Evolutionary conservation across 331 rosid species (phyloP), one percentile per base, ranked within the genome.

Genomic region (Spiraea crenata): DNA sequence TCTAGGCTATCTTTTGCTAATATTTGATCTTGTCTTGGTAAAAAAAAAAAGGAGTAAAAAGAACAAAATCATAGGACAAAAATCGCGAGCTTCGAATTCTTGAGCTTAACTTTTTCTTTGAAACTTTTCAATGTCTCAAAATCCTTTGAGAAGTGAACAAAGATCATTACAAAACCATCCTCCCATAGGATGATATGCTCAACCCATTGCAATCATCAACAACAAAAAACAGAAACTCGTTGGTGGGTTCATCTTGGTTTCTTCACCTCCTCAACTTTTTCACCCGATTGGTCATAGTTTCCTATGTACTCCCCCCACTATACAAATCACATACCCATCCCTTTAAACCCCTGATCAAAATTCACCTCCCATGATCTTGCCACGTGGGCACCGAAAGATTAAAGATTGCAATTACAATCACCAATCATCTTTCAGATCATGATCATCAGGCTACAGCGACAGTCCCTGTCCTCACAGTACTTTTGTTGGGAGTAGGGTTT

Each of bases 391-490:
- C 66, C 6, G 66, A 44, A 37, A 45, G 6, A n/a, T 15, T 10
- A 20, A 63, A 19, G 39, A 44, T 63, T 5, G 4, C 19, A 47
- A 57, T 2, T 20, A 57, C 19, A 57, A 57, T 31, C 61, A 31
- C 46, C 20, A 15, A 16, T 9, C 8, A 57, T 5, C 10, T 37
- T 3, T 16, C 3, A 56, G 10, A 37, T 54, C 70, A 38, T 47
- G 3, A 41, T 20, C 16, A 51, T 78, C 77, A 93, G 75, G 95
- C 90, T 35, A 93, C 97, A 14, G 77, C 83, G 50, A 93, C 95
- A 15, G 91, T 82, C 59, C 86, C 96, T 14, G 95, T 71, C 85
- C 85, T 82, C 12, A 88, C 86, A 68, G 31, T 25, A 25, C 76
- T 64, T 72, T 93, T 78, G 52, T 46, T 76, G 0, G 88, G 63